Evolutionary conservation across 2,329 filamentous ascomycete species (phyloP).

Genomic region (Phyllosticta citribraziliensis): DNA sequence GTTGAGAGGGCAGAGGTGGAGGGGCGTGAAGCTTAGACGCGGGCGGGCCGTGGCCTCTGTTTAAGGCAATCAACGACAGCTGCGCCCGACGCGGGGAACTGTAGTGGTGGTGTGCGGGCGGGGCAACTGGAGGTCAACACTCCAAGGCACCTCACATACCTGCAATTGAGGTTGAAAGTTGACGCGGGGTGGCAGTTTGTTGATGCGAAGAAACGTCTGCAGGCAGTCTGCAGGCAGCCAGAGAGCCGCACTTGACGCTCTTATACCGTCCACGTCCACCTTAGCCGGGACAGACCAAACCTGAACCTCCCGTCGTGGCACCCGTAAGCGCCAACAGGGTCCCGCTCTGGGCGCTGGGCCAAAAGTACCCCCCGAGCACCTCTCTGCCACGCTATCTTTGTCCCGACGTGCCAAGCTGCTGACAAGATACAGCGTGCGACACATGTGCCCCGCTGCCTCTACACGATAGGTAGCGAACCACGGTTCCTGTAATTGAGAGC

Average conservation of each 20-base stretch:
- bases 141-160: neutral
- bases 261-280: neutral
- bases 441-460: neutral
- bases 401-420: neutral
- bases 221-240: too few species aligned
- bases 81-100: neutral
- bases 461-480: neutral
- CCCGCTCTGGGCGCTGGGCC: neutral
- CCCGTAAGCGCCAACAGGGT: neutral
- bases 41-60: neutral
- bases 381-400: neutral
- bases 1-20: conserved; percentile 1
- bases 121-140: neutral
- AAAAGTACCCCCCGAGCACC: neutral
- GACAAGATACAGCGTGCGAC: neutral
- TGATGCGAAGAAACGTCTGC: neutral
- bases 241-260: neutral
- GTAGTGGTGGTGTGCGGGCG: neutral
- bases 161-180: neutral
- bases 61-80: neutral
- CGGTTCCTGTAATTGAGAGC: neutral
- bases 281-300: neutral
- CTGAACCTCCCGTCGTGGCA: neutral
- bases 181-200: neutral
- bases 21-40: neutral